A percentile compares a stretch with the other conserved stretches of the same genome.
phyloP scores from a whole-genome alignment of 2,329 filamentous ascomycete species.

The Tolypocladium sp. region DNA sequence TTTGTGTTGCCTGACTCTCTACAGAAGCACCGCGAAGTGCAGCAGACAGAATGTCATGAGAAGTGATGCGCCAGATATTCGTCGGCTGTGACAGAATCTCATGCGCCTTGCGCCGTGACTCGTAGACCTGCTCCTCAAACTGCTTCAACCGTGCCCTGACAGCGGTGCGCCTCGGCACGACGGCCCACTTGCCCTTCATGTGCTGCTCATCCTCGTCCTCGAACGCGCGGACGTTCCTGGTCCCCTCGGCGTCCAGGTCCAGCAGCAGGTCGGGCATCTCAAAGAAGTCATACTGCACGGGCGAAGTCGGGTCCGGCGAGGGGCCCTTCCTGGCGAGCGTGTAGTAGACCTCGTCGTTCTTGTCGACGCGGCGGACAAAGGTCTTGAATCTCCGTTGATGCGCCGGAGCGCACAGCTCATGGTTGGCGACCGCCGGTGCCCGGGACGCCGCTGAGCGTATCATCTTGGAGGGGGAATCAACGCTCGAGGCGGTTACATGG shows the following conservation, averaged over 20 bases:
- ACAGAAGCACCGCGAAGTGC: conserved; percentile 20
- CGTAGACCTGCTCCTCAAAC: conserved; percentile 19
- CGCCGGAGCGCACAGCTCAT: background rate
- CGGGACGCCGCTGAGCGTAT: conserved; percentile 7
- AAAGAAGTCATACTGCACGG: conserved; percentile 20
- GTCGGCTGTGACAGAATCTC: conserved; percentile 13
- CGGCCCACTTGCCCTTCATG: conserved; percentile 19
- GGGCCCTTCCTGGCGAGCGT: conserved; percentile 10
- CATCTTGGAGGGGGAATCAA: conserved; percentile 4
- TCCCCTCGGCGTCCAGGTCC: conserved; percentile 42
- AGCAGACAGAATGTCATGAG: conserved; percentile 32
- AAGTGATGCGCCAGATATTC: conserved; percentile 28
- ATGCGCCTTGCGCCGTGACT: conserved; percentile 15
- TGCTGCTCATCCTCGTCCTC: conserved; percentile 24
- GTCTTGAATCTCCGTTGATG: conserved; percentile 10
- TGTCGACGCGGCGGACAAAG: conserved; percentile 13
- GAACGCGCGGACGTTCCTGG: conserved; percentile 30
- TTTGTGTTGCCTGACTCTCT: background rate
- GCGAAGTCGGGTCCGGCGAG: conserved; percentile 3
- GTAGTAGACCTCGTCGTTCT: conserved; percentile 17
- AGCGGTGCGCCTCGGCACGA: conserved; percentile 10
- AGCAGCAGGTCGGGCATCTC: conserved; percentile 34
- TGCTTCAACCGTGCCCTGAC: conserved; percentile 15
- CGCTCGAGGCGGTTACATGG: background rate
- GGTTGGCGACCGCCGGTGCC: conserved; percentile 4